A percentile compares a stretch with the other conserved stretches of the same genome.
phyloP scores from a whole-genome alignment of 2,329 filamentous ascomycete genomes.

The Fusarium illudens region DNA sequence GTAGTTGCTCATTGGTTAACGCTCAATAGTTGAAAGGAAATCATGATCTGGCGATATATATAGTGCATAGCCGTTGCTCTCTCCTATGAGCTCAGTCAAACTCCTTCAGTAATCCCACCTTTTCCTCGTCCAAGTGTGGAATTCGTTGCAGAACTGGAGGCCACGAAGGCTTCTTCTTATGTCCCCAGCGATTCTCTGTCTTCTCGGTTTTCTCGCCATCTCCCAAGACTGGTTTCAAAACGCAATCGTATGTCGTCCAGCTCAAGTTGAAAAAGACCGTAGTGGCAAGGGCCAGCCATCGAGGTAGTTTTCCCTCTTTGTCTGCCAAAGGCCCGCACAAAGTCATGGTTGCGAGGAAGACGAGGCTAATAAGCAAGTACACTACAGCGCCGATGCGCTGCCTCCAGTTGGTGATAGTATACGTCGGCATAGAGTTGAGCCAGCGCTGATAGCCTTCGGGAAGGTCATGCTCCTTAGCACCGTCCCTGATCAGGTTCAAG shows the following conservation, averaged over 20 bases:
- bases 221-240: slow-evolving; percentile 73
- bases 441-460: slow-evolving; percentile 81
- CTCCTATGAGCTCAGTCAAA: background rate
- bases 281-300: slow-evolving; percentile 67
- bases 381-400: slow-evolving; percentile 73
- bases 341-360: slow-evolving; percentile 63
- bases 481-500: slow-evolving; percentile 79
- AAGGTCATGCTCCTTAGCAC: slow-evolving; percentile 81
- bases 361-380: slow-evolving; percentile 63
- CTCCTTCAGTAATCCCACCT: slow-evolving; percentile 28
- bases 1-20: background rate
- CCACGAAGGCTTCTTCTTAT: slow-evolving; percentile 9
- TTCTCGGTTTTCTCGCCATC: slow-evolving; percentile 78
- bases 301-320: slow-evolving; percentile 71
- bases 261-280: slow-evolving; percentile 60
- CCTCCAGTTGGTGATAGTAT: slow-evolving; percentile 70
- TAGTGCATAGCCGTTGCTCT: background rate
- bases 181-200: slow-evolving; percentile 22
- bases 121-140: slow-evolving; percentile 38
- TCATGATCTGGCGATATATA: background rate
- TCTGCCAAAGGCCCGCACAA: slow-evolving; percentile 63
- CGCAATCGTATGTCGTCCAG: slow-evolving; percentile 57
- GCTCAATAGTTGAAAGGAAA: background rate
- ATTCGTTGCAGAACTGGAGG: slow-evolving; percentile 11
- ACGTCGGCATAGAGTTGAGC: slow-evolving; percentile 73